A percentile compares a stretch with the other conserved stretches of the same genome.
phyloP scores from a whole-genome alignment of 139 green algal species.

The Chlamydomonas eustigma region DNA sequence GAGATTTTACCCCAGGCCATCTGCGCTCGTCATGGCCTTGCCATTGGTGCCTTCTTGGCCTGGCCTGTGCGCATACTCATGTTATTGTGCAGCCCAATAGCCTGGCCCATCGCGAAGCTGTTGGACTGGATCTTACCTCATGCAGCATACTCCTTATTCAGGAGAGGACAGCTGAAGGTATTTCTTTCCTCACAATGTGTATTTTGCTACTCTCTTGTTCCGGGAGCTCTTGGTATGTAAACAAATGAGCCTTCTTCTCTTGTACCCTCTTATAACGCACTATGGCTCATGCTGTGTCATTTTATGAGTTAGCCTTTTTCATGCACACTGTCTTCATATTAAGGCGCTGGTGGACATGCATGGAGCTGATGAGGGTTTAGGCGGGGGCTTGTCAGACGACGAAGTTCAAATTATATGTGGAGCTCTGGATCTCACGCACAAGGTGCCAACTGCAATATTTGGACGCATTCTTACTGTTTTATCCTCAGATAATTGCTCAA shows the following conservation, averaged over 20 bases:
- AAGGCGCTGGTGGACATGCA: conserved; percentile 84
- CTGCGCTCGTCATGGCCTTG: conserved; percentile 63
- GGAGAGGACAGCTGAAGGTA: neutral
- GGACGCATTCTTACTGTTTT: too few species aligned
- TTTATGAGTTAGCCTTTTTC: too few species aligned
- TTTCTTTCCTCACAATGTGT: neutral
- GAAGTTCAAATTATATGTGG: conserved; percentile 62
- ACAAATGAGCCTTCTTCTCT: too few species aligned
- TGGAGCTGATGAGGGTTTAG: conserved; percentile 60
- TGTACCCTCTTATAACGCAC: neutral
- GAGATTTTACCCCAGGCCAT: conserved; percentile 23
- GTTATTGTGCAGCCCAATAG: conserved; percentile 19
- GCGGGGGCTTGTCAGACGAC: conserved; percentile 53
- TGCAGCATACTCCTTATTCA: neutral
- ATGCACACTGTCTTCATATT: too few species aligned
- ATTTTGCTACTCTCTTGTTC: too few species aligned
- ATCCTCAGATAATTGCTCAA: too few species aligned
- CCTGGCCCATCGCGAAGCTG: neutral
- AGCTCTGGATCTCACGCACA: conserved; percentile 84
- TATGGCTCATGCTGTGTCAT: too few species aligned
- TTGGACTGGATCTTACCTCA: conserved; percentile 38
- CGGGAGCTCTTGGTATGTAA: too few species aligned
- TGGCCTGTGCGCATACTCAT: conserved; percentile 62
- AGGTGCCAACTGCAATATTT: conserved; percentile 58
- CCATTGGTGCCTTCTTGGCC: conserved; percentile 70